Evolutionary conservation across 2,329 filamentous ascomycete species (phyloP), one percentile per base, ranked within the genome.

Genomic region (Dactylellina haptotyla): DNA sequence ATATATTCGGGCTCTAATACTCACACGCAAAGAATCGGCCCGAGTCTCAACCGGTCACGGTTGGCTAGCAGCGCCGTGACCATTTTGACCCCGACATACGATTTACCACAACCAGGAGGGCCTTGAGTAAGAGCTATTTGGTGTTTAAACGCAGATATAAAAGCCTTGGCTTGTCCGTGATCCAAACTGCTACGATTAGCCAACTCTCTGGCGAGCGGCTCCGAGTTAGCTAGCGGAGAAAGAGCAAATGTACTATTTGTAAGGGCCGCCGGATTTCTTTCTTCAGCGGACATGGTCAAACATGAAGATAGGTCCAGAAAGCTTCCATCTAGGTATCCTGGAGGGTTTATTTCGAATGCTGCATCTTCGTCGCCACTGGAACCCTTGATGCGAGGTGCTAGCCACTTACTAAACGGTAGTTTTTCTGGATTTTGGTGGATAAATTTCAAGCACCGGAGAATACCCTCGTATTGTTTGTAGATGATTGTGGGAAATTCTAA

Each of bases 71-170:
- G 37, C 39, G 82, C 82, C 75, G 84, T 83, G 4, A 77, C 74
- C 34, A 81, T 65, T 76, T 59, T 82, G 1, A 87, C 83, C 2
- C 88, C 88, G 0, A 85, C 83, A 75, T 85, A 90, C 2, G 83
- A 85, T 77, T 91, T 91, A 0, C 89, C 89, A 0, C 89, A 91
- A 0, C 89, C 89, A 0, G 89, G 89, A 0, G 89, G 89, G 0
- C 89, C 89, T 81, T 91, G 88, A 8, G 90, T 88, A 3, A 90
- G 81, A 1, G 87, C 84, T 6, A 90, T 78, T 26, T 83, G 82
- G 0, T 83, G 82, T 0, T 81, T 82, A 0, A 91, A 79, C 3
- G 86, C 83, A 16, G 83, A 80, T 0, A 89, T 75, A 0, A 90
- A 78, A 1, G 87, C 86, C 3, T 76, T 71, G 2, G 84, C 83